A percentile compares a stretch with the other conserved stretches of the same genome.
phyloP scores from a whole-genome alignment of 306 rosid genomes.

The Purshia tridentata region DNA sequence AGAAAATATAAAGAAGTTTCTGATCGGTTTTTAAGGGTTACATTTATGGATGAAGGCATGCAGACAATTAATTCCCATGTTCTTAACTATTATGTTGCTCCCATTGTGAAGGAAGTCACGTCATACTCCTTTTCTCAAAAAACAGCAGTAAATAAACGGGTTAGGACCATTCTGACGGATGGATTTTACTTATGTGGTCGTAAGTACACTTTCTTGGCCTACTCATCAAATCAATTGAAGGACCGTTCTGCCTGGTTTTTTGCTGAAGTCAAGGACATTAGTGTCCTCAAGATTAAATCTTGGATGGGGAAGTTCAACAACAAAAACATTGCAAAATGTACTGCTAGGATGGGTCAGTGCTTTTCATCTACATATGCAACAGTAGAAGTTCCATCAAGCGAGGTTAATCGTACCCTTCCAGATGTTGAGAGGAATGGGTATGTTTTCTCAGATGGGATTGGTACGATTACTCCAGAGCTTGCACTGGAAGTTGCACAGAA shows the following conservation, averaged over 20 bases:
- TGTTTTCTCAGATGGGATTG: slow-evolving; percentile 82
- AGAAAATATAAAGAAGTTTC: slow-evolving; percentile 62
- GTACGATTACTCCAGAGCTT: slow-evolving; percentile 76
- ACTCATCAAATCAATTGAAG: slow-evolving; percentile 80
- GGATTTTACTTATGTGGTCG: slow-evolving; percentile 73
- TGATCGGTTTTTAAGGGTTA: slow-evolving; percentile 75
- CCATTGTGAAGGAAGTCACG: slow-evolving; percentile 68
- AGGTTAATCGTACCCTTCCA: slow-evolving; percentile 42
- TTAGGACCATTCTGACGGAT: slow-evolving; percentile 44
- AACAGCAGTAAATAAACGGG: slow-evolving; percentile 56
- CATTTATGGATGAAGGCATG: slow-evolving; percentile 95
- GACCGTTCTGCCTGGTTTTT: slow-evolving; percentile 96
- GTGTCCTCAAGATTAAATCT: slow-evolving; percentile 25
- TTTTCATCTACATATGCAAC: slow-evolving; percentile 94
- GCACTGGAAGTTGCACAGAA: slow-evolving; percentile 74
- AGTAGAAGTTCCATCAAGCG: slow-evolving; percentile 50
- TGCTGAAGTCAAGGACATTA: slow-evolving; percentile 40
- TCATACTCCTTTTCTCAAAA: slow-evolving; percentile 54
- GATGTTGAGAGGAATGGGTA: slow-evolving; percentile 61
- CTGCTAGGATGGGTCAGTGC: slow-evolving; percentile 90
- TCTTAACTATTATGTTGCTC: slow-evolving; percentile 62
- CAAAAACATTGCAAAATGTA: slow-evolving; percentile 68
- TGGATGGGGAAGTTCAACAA: slow-evolving; percentile 80
- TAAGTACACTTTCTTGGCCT: slow-evolving; percentile 72
- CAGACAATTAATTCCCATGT: slow-evolving; percentile 56